phyloP scores from a whole-genome alignment of 805 yeast genomes.

The Brettanomyces bruxellensis region DNA sequence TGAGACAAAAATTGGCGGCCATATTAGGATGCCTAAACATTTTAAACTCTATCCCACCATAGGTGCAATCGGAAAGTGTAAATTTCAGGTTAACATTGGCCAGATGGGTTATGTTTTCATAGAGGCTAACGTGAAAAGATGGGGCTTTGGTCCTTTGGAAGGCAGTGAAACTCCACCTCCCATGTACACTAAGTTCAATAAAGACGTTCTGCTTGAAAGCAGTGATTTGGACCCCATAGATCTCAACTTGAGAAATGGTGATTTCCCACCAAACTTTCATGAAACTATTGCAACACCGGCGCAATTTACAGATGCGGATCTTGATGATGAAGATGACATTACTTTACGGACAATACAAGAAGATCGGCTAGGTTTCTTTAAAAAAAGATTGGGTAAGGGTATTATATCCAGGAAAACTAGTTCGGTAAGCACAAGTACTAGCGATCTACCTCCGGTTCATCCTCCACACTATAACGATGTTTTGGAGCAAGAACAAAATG shows the following conservation, averaged over 20 bases:
- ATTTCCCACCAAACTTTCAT: conserved; percentile 53
- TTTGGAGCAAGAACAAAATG: conserved; percentile 9
- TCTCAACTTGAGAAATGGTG: conserved; percentile 23
- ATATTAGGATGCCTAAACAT: conserved; percentile 59
- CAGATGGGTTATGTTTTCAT: conserved; percentile 83
- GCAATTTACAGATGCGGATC: conserved; percentile 26
- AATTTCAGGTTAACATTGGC: conserved; percentile 87
- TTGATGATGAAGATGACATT: conserved; percentile 17
- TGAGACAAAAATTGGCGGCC: conserved; percentile 78
- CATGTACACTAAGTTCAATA: conserved; percentile 70
- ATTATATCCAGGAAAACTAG: conserved; percentile 7
- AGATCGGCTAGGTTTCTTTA: conserved; percentile 10
- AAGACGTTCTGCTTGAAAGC: conserved; percentile 65
- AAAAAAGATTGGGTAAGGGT: background rate
- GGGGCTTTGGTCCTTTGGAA: conserved; percentile 90
- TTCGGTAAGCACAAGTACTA: background rate
- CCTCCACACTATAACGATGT: conserved; percentile 12
- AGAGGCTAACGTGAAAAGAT: conserved; percentile 87
- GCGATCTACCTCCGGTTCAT: conserved; percentile 1
- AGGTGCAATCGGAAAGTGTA: conserved; percentile 77
- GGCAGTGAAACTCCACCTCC: conserved; percentile 94
- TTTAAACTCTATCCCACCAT: conserved; percentile 77
- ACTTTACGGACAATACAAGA: conserved; percentile 20
- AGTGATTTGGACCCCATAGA: conserved; percentile 49
- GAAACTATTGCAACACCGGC: conserved; percentile 22